phyloP scores from a whole-genome alignment of 2,329 filamentous ascomycete species.

The Piedraia hortae region DNA sequence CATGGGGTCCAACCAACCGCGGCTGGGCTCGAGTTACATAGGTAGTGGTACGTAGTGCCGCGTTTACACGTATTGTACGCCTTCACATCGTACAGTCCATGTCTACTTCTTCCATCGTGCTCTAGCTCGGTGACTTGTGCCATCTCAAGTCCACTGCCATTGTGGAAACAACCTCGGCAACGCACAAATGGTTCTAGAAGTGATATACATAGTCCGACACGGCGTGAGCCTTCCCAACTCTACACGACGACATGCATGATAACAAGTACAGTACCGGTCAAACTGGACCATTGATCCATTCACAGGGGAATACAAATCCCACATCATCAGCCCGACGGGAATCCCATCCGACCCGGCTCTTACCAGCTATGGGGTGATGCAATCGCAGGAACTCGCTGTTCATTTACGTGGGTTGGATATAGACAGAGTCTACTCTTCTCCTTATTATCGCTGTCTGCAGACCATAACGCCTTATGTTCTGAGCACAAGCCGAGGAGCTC shows the following conservation, averaged over 20 bases:
- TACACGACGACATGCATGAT: background rate
- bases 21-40: too few relatives aligned
- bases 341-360: slow-evolving; percentile 71
- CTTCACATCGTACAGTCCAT: too few relatives aligned
- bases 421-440: slow-evolving; percentile 54
- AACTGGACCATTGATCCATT: slow-evolving; percentile 65
- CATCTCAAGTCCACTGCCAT: too few relatives aligned
- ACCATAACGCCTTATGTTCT: slow-evolving; percentile 43
- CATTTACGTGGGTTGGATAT: slow-evolving; percentile 35
- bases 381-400: slow-evolving; percentile 47
- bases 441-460: slow-evolving; percentile 70
- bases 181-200: slow-evolving; percentile 13
- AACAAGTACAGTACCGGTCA: slow-evolving; percentile 45
- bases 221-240: slow-evolving; percentile 11
- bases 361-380: slow-evolving; percentile 60
- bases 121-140: too few relatives aligned
- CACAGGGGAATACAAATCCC: slow-evolving; percentile 50
- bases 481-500: slow-evolving; percentile 2
- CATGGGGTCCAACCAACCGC: too few relatives aligned
- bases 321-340: slow-evolving; percentile 55
- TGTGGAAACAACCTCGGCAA: background rate
- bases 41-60: too few relatives aligned
- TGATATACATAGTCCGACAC: slow-evolving; percentile 23
- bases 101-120: too few relatives aligned
- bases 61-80: too few relatives aligned